Conservation (phyloP, 139 green algal species). For the Haematococcus lacustris region DNA sequence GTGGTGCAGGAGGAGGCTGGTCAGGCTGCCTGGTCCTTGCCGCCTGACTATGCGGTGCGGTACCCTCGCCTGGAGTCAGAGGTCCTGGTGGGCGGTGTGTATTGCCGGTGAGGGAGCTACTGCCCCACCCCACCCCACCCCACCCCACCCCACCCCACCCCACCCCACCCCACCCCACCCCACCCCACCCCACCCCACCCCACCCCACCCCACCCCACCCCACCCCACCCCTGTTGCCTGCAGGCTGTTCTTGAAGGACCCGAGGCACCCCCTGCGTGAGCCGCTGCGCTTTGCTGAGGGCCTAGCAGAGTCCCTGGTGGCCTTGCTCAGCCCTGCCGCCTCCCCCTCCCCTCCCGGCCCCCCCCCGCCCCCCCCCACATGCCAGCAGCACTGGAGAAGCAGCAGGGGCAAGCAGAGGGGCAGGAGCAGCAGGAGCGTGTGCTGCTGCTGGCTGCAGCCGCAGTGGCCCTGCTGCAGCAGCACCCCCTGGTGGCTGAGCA, state of each 20-base stretch:
- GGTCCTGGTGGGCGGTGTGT: slow-evolving; percentile 79
- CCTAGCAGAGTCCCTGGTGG: slow-evolving; percentile 56
- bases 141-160: too few relatives aligned
- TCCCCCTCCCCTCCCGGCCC: too few relatives aligned
- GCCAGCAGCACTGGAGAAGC: too few relatives aligned
- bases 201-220: neutral
- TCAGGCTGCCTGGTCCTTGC: slow-evolving; percentile 36
- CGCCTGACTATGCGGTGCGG: slow-evolving; percentile 33
- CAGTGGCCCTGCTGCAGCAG: slow-evolving; percentile 54
- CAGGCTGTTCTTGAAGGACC: slow-evolving; percentile 79
- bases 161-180: too few relatives aligned
- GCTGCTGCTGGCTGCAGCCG: slow-evolving; percentile 60
- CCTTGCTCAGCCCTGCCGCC: slow-evolving; percentile 15
- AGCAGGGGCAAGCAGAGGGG: neutral
- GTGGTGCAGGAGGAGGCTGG: too few relatives aligned
- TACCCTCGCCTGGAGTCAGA: slow-evolving; percentile 54
- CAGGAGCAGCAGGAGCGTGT: slow-evolving; percentile 7
- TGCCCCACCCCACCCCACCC: neutral
- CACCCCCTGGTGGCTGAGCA: slow-evolving; percentile 61
- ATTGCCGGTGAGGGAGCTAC: slow-evolving; percentile 54
- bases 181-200: too few relatives aligned
- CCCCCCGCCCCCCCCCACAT: too few relatives aligned
- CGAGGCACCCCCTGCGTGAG: slow-evolving; percentile 65
- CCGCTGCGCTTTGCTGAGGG: slow-evolving; percentile 43
- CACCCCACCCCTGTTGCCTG: neutral